Evolutionary conservation across 345 rosid genomes (phyloP), one percentile per base, ranked within the genome.

Genomic region (Kandelia obovata): DNA sequence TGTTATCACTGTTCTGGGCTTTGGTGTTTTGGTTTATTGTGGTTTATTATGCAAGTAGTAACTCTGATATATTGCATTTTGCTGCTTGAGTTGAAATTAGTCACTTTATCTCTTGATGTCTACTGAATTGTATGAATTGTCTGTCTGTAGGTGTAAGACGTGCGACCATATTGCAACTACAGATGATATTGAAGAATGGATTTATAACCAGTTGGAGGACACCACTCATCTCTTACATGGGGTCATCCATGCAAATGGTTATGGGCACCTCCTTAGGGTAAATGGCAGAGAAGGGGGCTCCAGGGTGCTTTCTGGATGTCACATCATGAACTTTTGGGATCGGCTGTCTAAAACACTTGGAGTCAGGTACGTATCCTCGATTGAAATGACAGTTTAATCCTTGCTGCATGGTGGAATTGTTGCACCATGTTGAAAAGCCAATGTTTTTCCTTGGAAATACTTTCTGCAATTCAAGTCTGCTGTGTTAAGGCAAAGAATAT

Each of bases 201-300:
- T 82, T 53, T 80, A 72, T 75, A 83, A 83, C 55, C 91, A 88
- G 75, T 67, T 88, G 59, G 94, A 88, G 58, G 85, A 85, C 68
- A 86, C 84, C 20, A 77, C 83, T 13, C 94, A 88, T 81, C 89
- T 88, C 13, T 79, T 88, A 66, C 94, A 88, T 16, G 91, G 86
- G 17, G 86, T 88, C 5, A 73, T 88, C 47, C 94, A 88, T 66
- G 71, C 84, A 30, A 88, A 88, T 68, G 91, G 94, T 25, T 83
- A 81, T 49, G 91, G 94, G 46, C 94, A 88, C 80, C 91, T 88
- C 67, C 84, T 86, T 37, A 79, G 91, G 77, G 87, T 88, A 70
- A 88, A 88, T 73, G 91, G 89, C 61, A 80, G 82, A 65, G 91
- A 88, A 79, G 91, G 94, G 61, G 94, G 91, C 53, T 88, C 94